Base-by-base conservation (phyloP, 1,284 basidiomycete genomes). In the Leccinum solheimii region DNA sequence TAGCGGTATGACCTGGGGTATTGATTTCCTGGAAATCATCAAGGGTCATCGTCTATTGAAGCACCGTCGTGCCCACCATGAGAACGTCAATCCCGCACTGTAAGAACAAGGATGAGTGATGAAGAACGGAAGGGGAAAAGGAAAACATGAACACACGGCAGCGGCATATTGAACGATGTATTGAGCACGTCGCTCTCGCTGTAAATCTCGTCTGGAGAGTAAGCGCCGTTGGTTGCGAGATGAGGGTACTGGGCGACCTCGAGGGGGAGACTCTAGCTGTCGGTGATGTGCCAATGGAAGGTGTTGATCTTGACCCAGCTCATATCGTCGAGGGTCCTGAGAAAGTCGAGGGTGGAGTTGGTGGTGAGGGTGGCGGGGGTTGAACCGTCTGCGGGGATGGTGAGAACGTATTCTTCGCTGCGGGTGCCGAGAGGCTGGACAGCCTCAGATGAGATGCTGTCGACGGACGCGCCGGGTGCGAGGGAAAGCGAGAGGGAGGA, bases 241-340 rank as follows among this genome's bases (percentile, higher is more conserved):
- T 87, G 81, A 0, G 83, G 81, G 66, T 81, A 85, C 3, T 80
- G 77, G 6, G 83, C 77, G 27, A 91, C 74, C 43, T 79, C 72
- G 16, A 93, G 80, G 0, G 91, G 90, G 78, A 88, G 92, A 59
- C 85, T 86, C 72, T 86, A 83, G 60, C 80, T 81, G 71, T 86
- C 86, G 11, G 85, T 85, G 58, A 90, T 79, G 69, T 92, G 90
- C 90, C 88, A 91, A 67, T 91, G 88, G 74, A 91, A 86, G 7
- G 79, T 78, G 67, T 81, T 84, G 56, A 82, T 73, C 78, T 97
- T 97, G 66, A 91, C 90, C 83, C 85, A 87, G 63, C 88, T 88
- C 93, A 95, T 95, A 1, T 90, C 87, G 66, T 95, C 90, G 19
- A 97, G 74, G 7, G 88, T 90, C 34, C 87, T 83, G 61, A 87